These are phyloP conservation scores for Xylariaceae sp. DNA, from an alignment of 2,329 filamentous ascomycete genomes.

Conservation along the genomic window DNA sequence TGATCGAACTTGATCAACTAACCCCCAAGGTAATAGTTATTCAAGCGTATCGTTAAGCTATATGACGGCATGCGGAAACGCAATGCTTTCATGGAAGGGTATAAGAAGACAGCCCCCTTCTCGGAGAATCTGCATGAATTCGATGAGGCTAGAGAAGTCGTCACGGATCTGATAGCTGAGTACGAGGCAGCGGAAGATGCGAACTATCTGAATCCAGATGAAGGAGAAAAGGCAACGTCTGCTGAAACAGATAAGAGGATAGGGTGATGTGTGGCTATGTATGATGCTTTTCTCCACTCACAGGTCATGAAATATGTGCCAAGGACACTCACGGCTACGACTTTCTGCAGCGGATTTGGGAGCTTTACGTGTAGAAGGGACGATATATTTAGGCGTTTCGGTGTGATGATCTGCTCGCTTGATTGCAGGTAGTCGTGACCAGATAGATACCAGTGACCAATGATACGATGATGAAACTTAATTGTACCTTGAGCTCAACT, in stretches of 20 bases:
- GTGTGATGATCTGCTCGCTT: slow-evolving; percentile 21
- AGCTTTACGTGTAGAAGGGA: slow-evolving; percentile 42
- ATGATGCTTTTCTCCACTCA: background rate
- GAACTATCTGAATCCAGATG: slow-evolving; percentile 83
- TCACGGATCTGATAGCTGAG: slow-evolving; percentile 87
- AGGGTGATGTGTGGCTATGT: slow-evolving; percentile 37
- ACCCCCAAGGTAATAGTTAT: slow-evolving; percentile 60
- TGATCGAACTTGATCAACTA: background rate
- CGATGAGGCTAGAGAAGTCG: slow-evolving; percentile 90
- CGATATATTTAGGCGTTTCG: slow-evolving; percentile 38
- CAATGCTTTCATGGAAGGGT: slow-evolving; percentile 94
- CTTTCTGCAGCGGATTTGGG: slow-evolving; percentile 1
- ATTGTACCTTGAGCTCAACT: slow-evolving; percentile 21
- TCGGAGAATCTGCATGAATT: slow-evolving; percentile 91
- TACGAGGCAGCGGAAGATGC: slow-evolving; percentile 94
- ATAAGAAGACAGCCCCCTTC: slow-evolving; percentile 95
- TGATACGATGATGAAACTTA: slow-evolving; percentile 22
- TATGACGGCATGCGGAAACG: slow-evolving; percentile 95
- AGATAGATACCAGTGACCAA: slow-evolving; percentile 28
- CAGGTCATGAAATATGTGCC: background rate
- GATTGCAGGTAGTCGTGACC: slow-evolving; percentile 15
- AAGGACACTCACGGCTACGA: background rate
- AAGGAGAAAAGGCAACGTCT: slow-evolving; percentile 57
- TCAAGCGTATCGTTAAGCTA: slow-evolving; percentile 90
- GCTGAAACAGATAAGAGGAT: slow-evolving; percentile 60